Evolutionary conservation across 2,329 filamentous ascomycete genomes (phyloP).

Genomic region (Ascochyta pisi): DNA sequence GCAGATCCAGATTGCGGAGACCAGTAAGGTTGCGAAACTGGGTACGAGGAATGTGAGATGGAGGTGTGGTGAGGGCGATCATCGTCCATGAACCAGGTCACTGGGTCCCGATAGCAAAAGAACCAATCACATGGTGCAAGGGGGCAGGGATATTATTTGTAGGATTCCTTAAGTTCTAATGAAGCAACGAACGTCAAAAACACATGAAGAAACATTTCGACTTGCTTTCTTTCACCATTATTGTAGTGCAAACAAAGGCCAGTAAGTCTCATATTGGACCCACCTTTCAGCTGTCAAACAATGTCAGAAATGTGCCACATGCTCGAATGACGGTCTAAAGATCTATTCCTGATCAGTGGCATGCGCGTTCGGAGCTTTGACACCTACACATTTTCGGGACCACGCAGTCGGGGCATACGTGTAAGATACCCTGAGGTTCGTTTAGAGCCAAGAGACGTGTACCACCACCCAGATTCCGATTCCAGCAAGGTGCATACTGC

Average conservation of each 20-base stretch:
- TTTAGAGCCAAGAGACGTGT: slow-evolving; percentile 10
- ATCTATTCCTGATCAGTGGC: neutral
- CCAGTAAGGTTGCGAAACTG: slow-evolving; percentile 3
- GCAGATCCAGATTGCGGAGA: neutral
- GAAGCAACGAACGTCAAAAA: slow-evolving; percentile 9
- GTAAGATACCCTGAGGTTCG: neutral
- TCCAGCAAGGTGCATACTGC: slow-evolving; percentile 3
- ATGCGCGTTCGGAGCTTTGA: neutral
- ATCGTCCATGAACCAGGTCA: slow-evolving; percentile 8
- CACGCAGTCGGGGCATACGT: neutral
- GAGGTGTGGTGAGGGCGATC: slow-evolving; percentile 2
- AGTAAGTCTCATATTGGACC: neutral
- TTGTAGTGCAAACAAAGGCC: neutral
- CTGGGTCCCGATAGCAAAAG: neutral
- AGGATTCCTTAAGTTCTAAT: neutral
- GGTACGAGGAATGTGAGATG: slow-evolving; percentile 7
- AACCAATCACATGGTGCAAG: slow-evolving; percentile 1
- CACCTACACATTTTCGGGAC: neutral
- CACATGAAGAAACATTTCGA: neutral
- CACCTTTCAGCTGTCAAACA: slow-evolving; percentile 1
- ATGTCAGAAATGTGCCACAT: neutral
- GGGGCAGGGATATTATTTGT: slow-evolving; percentile 2
- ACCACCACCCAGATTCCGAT: neutral
- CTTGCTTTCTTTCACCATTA: neutral
- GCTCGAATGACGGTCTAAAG: neutral